Evolutionary conservation across 306 rosid species (phyloP).

Genomic region (Acacia confusa): DNA sequence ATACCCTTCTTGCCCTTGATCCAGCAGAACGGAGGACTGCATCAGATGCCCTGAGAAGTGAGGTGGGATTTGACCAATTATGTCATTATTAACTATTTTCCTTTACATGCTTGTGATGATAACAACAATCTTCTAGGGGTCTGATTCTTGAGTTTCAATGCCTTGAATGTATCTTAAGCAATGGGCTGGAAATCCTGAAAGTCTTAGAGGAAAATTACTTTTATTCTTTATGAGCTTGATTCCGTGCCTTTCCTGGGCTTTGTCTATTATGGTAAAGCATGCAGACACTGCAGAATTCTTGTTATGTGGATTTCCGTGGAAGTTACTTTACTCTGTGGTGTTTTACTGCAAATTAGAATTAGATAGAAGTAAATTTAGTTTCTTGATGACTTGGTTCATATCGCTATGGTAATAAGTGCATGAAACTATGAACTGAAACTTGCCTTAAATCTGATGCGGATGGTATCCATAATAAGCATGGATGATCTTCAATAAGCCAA

Average conservation of each 20-base stretch:
- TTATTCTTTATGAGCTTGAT: constrained; percentile 1
- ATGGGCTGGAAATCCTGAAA: constrained; percentile 19
- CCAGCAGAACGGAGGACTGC: constrained; percentile 87
- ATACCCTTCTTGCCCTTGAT: constrained; percentile 84
- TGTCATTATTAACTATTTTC: constrained; percentile 21
- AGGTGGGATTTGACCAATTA: constrained; percentile 48
- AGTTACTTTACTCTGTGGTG: constrained; percentile 5
- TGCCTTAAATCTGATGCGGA: constrained; percentile 24
- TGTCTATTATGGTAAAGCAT: constrained; percentile 5
- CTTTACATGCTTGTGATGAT: constrained; percentile 22
- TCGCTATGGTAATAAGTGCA: constrained; percentile 5
- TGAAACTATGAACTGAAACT: constrained; percentile 17
- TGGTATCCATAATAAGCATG: constrained; percentile 17
- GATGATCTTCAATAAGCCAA: neutral
- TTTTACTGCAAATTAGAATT: constrained; percentile 13
- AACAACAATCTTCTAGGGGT: neutral
- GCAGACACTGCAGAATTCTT: constrained; percentile 20
- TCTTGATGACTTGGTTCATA: neutral
- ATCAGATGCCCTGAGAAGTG: constrained; percentile 73
- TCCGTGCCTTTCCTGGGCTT: constrained; percentile 14
- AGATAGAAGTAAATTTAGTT: constrained; percentile 14
- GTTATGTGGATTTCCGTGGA: neutral
- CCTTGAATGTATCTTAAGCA: neutral
- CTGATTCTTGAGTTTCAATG: constrained; percentile 28
- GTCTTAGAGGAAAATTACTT: constrained; percentile 18